A percentile compares a stretch with the other conserved stretches of the same genome.
These are phyloP conservation scores for Candida neerlandica DNA, from an alignment of 1,139 yeast species.

Conservation along the genomic window DNA sequence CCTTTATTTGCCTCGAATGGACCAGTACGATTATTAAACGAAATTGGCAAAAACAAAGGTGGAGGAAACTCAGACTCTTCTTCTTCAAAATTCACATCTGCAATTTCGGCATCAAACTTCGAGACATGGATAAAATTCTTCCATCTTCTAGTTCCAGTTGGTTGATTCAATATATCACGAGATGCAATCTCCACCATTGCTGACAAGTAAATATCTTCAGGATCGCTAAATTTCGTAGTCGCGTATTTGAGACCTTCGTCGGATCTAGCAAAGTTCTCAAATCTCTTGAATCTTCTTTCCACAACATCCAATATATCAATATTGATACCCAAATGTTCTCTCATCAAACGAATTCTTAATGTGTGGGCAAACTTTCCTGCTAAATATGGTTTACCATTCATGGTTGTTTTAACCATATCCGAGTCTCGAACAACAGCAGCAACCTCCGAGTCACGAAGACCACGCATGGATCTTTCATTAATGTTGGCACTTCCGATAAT, in stretches of 20 bases:
- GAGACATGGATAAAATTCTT: conserved; percentile 30
- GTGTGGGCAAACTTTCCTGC: conserved; percentile 93
- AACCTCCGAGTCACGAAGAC: conserved; percentile 90
- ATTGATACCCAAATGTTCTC: conserved; percentile 94
- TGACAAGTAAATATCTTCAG: conserved; percentile 44
- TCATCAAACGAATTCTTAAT: conserved; percentile 85
- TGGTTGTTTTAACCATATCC: conserved; percentile 67
- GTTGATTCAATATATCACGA: conserved; percentile 58
- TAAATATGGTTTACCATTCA: conserved; percentile 79
- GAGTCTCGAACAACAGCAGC: conserved; percentile 87
- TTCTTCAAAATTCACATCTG: conserved; percentile 30
- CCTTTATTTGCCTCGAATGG: conserved; percentile 74
- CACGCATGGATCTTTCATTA: conserved; percentile 94
- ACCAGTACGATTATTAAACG: conserved; percentile 89
- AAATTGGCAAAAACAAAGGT: conserved; percentile 52
- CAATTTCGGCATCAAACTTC: conserved; percentile 20
- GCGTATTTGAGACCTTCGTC: conserved; percentile 46
- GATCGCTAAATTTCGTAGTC: conserved; percentile 39
- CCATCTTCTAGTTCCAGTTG: conserved; percentile 55
- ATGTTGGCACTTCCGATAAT: conserved; percentile 96
- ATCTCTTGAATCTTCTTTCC: conserved; percentile 69
- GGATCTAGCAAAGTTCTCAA: conserved; percentile 57
- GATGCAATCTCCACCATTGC: conserved; percentile 77
- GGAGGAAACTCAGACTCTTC: conserved; percentile 30
- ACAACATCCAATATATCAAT: conserved; percentile 85